These are phyloP conservation scores for Sutorius australiensis DNA, from an alignment of 768 basidiomycete species.

Conservation along the genomic window DNA sequence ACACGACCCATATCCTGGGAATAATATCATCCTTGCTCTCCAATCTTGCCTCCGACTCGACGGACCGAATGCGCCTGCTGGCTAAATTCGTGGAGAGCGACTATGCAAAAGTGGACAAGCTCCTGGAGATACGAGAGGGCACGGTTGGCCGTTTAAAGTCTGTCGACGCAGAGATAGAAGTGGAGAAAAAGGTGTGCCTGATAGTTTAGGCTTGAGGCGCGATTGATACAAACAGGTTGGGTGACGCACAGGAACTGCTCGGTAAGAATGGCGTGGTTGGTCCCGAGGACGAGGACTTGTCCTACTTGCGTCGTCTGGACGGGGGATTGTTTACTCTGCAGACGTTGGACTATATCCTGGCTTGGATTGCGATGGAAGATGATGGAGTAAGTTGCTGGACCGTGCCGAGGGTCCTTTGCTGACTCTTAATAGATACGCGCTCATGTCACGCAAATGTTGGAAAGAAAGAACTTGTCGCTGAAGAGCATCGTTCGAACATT, in stretches of 20 bases:
- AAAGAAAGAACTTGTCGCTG: constrained; percentile 66
- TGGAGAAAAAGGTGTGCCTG: constrained; percentile 57
- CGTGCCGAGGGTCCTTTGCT: not conserved
- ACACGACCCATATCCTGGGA: constrained; percentile 82
- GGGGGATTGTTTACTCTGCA: constrained; percentile 87
- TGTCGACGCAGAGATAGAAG: constrained; percentile 64
- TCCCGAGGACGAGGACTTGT: constrained; percentile 64
- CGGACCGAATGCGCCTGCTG: constrained; percentile 73
- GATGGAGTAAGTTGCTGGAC: constrained; percentile 69
- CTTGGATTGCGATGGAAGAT: constrained; percentile 97
- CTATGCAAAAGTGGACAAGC: constrained; percentile 93
- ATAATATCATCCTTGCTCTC: constrained; percentile 85
- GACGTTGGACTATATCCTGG: constrained; percentile 88
- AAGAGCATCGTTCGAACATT: constrained; percentile 70
- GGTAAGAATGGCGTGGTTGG: constrained; percentile 55
- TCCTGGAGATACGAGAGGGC: constrained; percentile 81
- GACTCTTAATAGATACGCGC: constrained; percentile 57
- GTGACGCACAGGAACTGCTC: constrained; percentile 43
- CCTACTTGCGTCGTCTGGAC: constrained; percentile 86
- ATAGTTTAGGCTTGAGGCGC: not conserved
- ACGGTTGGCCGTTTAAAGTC: constrained; percentile 56
- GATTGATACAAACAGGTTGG: not conserved
- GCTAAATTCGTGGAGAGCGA: constrained; percentile 91
- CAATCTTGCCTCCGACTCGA: constrained; percentile 82
- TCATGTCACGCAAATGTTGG: constrained; percentile 74